A percentile compares a stretch with the other conserved stretches of the same genome.
Conservation (phyloP, 1,139 yeast genomes). For the Geotrichum macrosporum region DNA sequence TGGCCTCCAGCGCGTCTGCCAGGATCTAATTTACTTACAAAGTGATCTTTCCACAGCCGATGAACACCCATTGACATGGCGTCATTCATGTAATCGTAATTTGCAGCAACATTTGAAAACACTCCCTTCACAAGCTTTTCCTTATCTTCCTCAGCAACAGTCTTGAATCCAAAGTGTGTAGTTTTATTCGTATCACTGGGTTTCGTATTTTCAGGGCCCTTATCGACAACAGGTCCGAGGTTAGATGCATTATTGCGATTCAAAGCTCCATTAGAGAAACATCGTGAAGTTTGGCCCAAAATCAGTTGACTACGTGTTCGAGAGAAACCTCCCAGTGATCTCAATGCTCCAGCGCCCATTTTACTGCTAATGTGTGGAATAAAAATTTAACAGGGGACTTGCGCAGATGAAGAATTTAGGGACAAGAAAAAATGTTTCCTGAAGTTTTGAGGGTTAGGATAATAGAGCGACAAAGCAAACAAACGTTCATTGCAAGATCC, state of each 20-base stretch:
- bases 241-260: conserved; percentile 10
- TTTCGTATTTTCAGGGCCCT: background rate
- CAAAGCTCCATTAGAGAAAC: conserved; percentile 3
- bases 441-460: too few relatives aligned
- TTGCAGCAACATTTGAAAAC: conserved; percentile 90
- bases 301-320: background rate
- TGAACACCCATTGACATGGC: conserved; percentile 96
- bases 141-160: conserved; percentile 76
- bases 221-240: conserved; percentile 9
- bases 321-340: background rate
- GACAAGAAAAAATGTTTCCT: background rate
- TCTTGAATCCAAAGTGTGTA: conserved; percentile 90
- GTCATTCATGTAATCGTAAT: conserved; percentile 95
- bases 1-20: conserved; percentile 88
- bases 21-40: conserved; percentile 82
- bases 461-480: too few relatives aligned
- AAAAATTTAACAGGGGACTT: background rate
- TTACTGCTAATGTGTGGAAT: background rate
- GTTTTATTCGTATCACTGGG: conserved; percentile 36
- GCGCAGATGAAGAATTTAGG: background rate
- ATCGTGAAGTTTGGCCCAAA: background rate
- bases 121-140: conserved; percentile 82
- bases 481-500: too few relatives aligned
- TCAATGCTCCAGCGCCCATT: background rate
- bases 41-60: conserved; percentile 90